Evolutionary conservation across 2,329 filamentous ascomycete species (phyloP).

Genomic region (Verticillium albo-atrum): DNA sequence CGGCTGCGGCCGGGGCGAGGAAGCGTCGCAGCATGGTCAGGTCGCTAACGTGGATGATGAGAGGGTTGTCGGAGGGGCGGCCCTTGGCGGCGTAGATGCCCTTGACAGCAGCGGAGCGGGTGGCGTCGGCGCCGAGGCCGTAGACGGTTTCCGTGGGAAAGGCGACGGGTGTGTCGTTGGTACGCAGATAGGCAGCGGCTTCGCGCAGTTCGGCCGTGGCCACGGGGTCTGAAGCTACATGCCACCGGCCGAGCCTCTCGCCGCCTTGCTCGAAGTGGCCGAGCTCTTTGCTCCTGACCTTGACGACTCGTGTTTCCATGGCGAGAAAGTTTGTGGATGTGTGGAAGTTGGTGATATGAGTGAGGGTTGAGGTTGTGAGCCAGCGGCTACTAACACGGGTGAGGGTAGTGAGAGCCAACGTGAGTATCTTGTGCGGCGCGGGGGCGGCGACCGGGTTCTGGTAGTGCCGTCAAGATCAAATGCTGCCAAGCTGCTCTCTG

Average conservation of each 20-base stretch:
- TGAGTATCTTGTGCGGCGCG: not conserved
- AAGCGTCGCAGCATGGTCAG: conserved; percentile 68
- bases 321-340: not conserved
- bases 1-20: conserved; percentile 30
- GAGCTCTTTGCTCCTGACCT: conserved; percentile 24
- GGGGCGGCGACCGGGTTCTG: not conserved
- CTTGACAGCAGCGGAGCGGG: conserved; percentile 72
- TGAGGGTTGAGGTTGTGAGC: not conserved
- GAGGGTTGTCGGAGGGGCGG: conserved; percentile 86
- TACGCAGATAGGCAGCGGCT: conserved; percentile 62
- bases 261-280: conserved; percentile 28
- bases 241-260: conserved; percentile 37
- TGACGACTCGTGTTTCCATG: conserved; percentile 37
- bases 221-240: conserved; percentile 22
- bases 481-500: no score
- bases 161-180: conserved; percentile 72
- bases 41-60: conserved; percentile 89
- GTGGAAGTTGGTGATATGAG: not conserved
- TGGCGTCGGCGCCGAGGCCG: conserved; percentile 93
- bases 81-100: conserved; percentile 94
- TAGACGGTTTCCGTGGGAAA: conserved; percentile 99
- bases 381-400: conserved; percentile 9
- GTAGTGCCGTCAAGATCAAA: no score
- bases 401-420: conserved; percentile 3
- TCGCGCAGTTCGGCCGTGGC: conserved; percentile 44